Percentiles rank a stretch among this genome's conserved stretches.
Evolutionary conservation across 805 yeast genomes (phyloP).

Genomic region (Wickerhamomyces strasburgensis): DNA sequence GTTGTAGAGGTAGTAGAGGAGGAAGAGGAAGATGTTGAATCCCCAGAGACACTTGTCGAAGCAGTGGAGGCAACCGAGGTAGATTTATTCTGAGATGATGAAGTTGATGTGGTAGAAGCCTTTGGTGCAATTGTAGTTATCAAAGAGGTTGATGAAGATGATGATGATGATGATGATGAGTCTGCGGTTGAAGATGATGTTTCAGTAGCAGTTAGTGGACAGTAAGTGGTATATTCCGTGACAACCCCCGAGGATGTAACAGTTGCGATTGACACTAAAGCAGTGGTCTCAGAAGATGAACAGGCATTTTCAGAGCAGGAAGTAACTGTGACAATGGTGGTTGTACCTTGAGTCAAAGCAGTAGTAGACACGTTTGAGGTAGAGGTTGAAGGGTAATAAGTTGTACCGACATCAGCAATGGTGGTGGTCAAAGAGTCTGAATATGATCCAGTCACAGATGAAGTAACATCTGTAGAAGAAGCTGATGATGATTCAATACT

Average conservation of each 20-base stretch:
- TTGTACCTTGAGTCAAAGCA: background rate
- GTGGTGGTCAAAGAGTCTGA: conserved; percentile 5
- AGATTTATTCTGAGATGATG: too few species aligned
- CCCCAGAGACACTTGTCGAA: too few species aligned
- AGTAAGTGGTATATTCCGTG: conserved; percentile 13
- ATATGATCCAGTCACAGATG: too few species aligned
- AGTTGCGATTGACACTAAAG: conserved; percentile 23
- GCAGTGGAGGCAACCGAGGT: too few species aligned
- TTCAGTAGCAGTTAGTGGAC: conserved; percentile 9
- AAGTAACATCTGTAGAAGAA: background rate
- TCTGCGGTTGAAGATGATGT: too few species aligned
- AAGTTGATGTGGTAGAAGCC: too few species aligned
- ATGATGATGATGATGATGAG: too few species aligned
- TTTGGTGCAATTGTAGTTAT: too few species aligned
- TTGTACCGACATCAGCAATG: background rate
- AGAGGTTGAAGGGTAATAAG: conserved; percentile 1
- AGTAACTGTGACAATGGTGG: conserved; percentile 12
- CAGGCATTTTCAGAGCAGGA: conserved; percentile 8
- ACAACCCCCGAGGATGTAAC: conserved; percentile 22
- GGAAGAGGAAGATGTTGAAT: too few species aligned
- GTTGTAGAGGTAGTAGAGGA: background rate
- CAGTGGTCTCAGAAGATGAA: conserved; percentile 12
- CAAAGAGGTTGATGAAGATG: background rate
- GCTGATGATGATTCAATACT: background rate
- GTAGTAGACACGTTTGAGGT: background rate